Conservation (phyloP, 345 rosid genomes). For the Linum tenue region DNA sequence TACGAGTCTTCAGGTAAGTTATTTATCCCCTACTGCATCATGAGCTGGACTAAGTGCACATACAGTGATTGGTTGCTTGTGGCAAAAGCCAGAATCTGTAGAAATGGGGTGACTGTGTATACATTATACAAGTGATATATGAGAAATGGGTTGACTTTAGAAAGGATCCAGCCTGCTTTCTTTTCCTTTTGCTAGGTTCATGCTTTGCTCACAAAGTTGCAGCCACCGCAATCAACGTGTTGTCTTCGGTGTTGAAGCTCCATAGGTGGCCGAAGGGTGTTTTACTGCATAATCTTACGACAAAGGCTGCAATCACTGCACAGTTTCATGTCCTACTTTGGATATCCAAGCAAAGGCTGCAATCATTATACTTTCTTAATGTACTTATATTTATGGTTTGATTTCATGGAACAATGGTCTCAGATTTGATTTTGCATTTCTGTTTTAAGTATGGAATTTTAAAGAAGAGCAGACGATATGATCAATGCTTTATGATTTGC, state of each 20-base stretch:
- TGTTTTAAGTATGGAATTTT: too few relatives aligned
- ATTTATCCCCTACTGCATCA: background rate
- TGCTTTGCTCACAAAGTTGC: conserved; percentile 26
- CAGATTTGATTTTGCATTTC: too few relatives aligned
- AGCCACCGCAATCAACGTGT: conserved; percentile 50
- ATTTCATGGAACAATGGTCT: too few relatives aligned
- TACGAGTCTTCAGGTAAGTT: conserved; percentile 58
- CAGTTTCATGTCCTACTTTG: conserved; percentile 54
- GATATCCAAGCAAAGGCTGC: conserved; percentile 43
- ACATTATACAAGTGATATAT: background rate
- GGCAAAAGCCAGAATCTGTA: background rate
- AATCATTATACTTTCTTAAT: too few relatives aligned
- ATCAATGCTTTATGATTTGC: too few relatives aligned
- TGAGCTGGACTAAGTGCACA: too few relatives aligned
- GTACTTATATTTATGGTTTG: too few relatives aligned
- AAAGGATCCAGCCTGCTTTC: background rate
- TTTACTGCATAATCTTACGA: conserved; percentile 34
- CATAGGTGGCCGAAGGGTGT: conserved; percentile 82
- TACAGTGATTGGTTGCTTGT: background rate
- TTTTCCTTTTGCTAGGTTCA: background rate
- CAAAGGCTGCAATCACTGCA: conserved; percentile 39
- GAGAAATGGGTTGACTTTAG: background rate
- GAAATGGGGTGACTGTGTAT: background rate
- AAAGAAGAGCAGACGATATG: too few relatives aligned
- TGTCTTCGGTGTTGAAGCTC: conserved; percentile 46